These are phyloP conservation scores for Penicillium malachiteum DNA, from an alignment of 495 filamentous ascomycete genomes.

Conservation along the genomic window DNA sequence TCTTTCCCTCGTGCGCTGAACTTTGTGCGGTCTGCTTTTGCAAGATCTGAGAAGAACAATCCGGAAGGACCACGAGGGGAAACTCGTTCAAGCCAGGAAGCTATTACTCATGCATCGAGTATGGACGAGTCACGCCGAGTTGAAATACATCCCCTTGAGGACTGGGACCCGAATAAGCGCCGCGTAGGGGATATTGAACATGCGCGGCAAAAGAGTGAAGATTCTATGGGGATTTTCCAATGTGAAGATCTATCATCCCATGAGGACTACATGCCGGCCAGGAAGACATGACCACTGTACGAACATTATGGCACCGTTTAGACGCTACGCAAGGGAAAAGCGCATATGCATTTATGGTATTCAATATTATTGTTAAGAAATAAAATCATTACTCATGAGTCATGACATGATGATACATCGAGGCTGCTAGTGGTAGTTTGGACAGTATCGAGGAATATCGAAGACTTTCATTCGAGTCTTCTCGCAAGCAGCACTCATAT, in stretches of 20 bases:
- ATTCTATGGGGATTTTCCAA: conserved; percentile 4
- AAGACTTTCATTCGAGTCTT: too few species aligned
- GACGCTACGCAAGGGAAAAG: too few species aligned
- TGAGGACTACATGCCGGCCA: background rate
- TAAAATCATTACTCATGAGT: too few species aligned
- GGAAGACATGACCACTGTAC: background rate
- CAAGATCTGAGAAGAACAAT: conserved; percentile 3
- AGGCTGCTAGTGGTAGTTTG: too few species aligned
- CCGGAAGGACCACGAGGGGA: background rate
- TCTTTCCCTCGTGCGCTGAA: conserved; percentile 15
- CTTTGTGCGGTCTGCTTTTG: conserved; percentile 10
- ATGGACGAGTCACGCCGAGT: conserved; percentile 12
- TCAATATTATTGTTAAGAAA: too few species aligned
- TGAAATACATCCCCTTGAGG: conserved; percentile 13
- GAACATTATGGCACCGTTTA: too few species aligned
- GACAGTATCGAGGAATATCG: too few species aligned
- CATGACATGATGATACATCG: too few species aligned
- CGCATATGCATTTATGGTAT: too few species aligned
- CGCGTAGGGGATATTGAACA: conserved; percentile 5
- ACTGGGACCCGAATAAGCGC: conserved; percentile 6
- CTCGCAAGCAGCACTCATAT: too few species aligned
- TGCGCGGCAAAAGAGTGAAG: conserved; percentile 7
- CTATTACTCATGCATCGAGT: conserved; percentile 17
- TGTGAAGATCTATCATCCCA: background rate
- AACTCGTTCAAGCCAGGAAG: conserved; percentile 22